Base-by-base conservation (phyloP, 441 rosid species). In the Euphorbia corollata region DNA sequence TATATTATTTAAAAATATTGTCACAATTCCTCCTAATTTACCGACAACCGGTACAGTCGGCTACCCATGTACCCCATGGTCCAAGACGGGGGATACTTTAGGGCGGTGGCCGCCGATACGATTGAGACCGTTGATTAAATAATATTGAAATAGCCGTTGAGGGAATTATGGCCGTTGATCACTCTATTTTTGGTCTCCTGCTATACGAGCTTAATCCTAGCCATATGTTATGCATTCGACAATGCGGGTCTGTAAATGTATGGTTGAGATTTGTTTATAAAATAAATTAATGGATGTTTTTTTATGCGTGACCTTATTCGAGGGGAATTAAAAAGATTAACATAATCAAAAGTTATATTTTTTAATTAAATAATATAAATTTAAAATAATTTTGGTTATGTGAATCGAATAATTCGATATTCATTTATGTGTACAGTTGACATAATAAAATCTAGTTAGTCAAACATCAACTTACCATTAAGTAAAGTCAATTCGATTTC, bases 81-180 rank as follows among this genome's bases (percentile, higher is more conserved):
- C 78, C 81, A 71, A 78, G 65, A 68, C 80, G 77, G 79, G 73
- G 78, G 71, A 61, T 64, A 75, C 79, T 70, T 73, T 63, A 75
- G 92, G 92, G 76, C 91, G 96, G 96, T 88, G 67, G 79, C 96
- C 96, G 98, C 85, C 90, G 36, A 72, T 54, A 24, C 39, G 50
- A 77, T 61, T 0, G 18, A 0, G 76, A 65, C 87, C 90, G 84
- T 85, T 72, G 73, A 90, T 86, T 89, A 34, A 39, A 16, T 8
- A 12, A 56, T 59, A 57, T 71, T 34, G 70, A 63, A 77, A 61
- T 71, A 67, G 82, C 86, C 86, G 86, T 69, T 84, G 75, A 62
- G 80, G 63, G 54, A 68, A 79, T 78, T 68, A 4, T 32, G 76
- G 55, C 87, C 96, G 92, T 83, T 72, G 78, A 82, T 81, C 39